Evolutionary conservation across 2,329 filamentous ascomycete species (phyloP).

Genomic region (Pseudogymnoascus sp.): DNA sequence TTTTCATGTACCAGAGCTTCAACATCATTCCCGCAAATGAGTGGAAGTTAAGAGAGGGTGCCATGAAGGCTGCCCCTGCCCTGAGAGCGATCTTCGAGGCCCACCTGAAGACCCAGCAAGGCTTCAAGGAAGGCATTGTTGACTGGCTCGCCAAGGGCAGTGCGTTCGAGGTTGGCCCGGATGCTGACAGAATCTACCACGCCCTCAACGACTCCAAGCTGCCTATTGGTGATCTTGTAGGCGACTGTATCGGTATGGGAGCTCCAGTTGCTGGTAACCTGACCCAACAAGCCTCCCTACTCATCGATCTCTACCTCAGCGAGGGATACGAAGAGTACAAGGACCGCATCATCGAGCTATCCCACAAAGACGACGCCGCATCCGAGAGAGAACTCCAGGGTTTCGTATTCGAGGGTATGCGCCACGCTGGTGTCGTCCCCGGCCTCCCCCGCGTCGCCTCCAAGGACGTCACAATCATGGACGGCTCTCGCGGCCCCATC

Average conservation of each 20-base stretch:
- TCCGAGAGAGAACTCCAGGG: slow-evolving; percentile 44
- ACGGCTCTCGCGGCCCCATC: slow-evolving; percentile 43
- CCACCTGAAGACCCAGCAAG: slow-evolving; percentile 41
- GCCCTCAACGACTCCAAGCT: slow-evolving; percentile 41
- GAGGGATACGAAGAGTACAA: slow-evolving; percentile 46
- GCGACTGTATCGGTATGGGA: slow-evolving; percentile 45
- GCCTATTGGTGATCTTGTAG: slow-evolving; percentile 40
- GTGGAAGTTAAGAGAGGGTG: slow-evolving; percentile 42
- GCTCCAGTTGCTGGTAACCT: slow-evolving; percentile 46
- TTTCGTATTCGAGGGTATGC: slow-evolving; percentile 50
- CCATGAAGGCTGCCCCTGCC: slow-evolving; percentile 35
- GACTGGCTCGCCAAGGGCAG: slow-evolving; percentile 44
- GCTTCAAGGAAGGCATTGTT: slow-evolving; percentile 37
- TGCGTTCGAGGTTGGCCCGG: slow-evolving; percentile 42
- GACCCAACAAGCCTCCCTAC: slow-evolving; percentile 46
- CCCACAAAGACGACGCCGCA: slow-evolving; percentile 37
- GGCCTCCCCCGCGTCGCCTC: slow-evolving; percentile 46
- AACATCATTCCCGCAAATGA: slow-evolving; percentile 45
- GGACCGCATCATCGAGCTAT: slow-evolving; percentile 43
- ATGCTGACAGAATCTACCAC: slow-evolving; percentile 47
- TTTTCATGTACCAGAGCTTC: slow-evolving; percentile 48
- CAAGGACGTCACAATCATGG: slow-evolving; percentile 36
- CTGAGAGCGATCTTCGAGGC: slow-evolving; percentile 38
- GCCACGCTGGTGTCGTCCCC: slow-evolving; percentile 45
- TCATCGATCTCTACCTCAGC: slow-evolving; percentile 48